Conservation (phyloP, 352 stramenopile genomes). For the Globisporangium radiosum region DNA sequence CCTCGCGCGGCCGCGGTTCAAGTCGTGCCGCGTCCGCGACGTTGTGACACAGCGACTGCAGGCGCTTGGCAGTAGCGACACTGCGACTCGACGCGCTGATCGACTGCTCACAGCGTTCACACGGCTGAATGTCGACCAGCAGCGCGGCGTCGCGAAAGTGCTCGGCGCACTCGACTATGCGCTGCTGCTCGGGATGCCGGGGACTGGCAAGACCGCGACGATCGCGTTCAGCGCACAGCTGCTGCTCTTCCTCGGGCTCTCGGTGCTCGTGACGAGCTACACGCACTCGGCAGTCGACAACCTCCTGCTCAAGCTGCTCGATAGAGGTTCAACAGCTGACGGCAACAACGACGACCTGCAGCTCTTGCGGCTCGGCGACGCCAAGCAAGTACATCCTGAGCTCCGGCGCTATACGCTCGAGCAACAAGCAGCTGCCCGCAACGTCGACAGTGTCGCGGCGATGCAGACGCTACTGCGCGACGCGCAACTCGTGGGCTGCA, state of each 20-base stretch:
- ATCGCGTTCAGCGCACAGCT: conserved; percentile 93
- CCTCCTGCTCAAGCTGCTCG: conserved; percentile 91
- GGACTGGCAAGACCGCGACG: conserved; percentile 95
- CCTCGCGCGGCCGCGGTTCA: conserved; percentile 54
- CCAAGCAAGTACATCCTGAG: conserved; percentile 60
- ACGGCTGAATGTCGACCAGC: conserved; percentile 75
- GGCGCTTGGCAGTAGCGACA: conserved; percentile 1
- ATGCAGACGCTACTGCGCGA: conserved; percentile 47
- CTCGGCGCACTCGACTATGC: conserved; percentile 92
- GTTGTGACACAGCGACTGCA: conserved; percentile 30
- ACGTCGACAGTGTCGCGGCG: conserved; percentile 26
- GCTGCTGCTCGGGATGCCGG: conserved; percentile 93
- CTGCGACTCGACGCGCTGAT: conserved; percentile 9
- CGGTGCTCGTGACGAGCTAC: conserved; percentile 96
- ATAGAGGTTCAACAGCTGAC: too few relatives aligned
- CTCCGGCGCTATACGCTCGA: conserved; percentile 57
- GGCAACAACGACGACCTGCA: conserved; percentile 25
- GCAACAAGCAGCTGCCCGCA: conserved; percentile 20
- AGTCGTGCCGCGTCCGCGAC: conserved; percentile 30
- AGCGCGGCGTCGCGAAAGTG: conserved; percentile 59
- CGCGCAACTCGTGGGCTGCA: conserved; percentile 62
- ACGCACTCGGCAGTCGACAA: conserved; percentile 98
- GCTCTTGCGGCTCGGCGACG: conserved; percentile 73
- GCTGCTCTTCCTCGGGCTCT: conserved; percentile 87
- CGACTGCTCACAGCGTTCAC: conserved; percentile 42